Base-by-base conservation (phyloP, 305 asterid species). In the Fraxinus albicans region DNA sequence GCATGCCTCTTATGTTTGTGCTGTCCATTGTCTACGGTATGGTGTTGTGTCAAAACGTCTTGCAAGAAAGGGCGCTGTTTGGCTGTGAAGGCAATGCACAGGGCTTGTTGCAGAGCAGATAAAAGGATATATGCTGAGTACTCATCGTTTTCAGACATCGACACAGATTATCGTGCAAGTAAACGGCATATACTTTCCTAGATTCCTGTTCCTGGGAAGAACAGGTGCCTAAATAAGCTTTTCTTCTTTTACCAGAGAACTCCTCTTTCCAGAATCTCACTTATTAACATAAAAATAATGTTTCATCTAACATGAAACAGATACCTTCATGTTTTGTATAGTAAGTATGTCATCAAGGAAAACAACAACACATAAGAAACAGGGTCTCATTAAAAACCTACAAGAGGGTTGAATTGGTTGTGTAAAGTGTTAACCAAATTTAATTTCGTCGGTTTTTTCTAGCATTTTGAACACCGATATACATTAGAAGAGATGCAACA, bases 71-170 rank as follows among this genome's bases (percentile, higher is more conserved):
- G 84, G 29, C 23, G 77, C 76, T 58, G 78, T 1, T 63, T 86
- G 53, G 80, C 65, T 8, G 17, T 36, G 58, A 78, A 65, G 6
- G 82, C 80, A n/a, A 85, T 40, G 72, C 35, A 65, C 17, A 50
- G 70, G 13, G 47, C 60, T 31, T 81, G 86, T 34, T 78, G 77
- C 47, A 60, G 77, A 76, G 38, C 40, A 6, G 36, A 65, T 53
- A 84, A 76, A 50, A 83, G 84, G 29, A 42, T 83, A 34, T 9
- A 25, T 7, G 79, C 79, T 0, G 79, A 17, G 60, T 83, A 88
- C 42, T 83, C 90, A 0, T 88, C 86, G 4, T 82, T 88, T 79
- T 88, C 90, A 0, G 90, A 85, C 74, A 50, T 69, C 29, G 85
- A 82, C 42, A 58, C 42, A 3, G 87, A 85, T 25, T 69, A 31